Percentiles rank a stretch among this genome's conserved stretches.
Evolutionary conservation across 192 early-diverging fungal genomes (phyloP).

Genomic region (Coemansia sp.): DNA sequence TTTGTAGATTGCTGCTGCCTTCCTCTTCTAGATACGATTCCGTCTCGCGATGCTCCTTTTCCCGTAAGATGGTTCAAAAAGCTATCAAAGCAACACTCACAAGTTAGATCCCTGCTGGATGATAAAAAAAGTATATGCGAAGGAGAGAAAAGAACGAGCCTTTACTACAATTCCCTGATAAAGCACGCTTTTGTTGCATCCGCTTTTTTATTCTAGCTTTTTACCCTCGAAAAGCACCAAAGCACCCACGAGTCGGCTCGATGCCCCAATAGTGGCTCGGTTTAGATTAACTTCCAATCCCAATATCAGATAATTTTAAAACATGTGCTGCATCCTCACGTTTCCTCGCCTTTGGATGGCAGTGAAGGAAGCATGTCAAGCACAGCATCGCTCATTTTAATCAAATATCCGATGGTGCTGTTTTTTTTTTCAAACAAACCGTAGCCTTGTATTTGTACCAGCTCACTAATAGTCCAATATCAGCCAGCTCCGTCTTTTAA

Average conservation of each 20-base stretch:
- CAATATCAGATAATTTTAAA: background rate
- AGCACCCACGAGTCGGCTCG: background rate
- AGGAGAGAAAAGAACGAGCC: constrained; percentile 14
- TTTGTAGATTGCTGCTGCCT: background rate
- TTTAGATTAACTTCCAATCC: background rate
- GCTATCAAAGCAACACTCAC: constrained; percentile 14
- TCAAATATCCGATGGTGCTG: background rate
- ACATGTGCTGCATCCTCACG: no score
- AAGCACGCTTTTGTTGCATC: background rate
- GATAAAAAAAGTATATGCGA: constrained; percentile 14
- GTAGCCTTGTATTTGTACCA: constrained; percentile 5
- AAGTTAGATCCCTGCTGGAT: constrained; percentile 15
- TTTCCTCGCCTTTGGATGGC: background rate
- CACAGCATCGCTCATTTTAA: background rate
- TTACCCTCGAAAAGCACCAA: background rate
- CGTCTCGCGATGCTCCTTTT: no score
- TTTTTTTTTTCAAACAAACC: background rate
- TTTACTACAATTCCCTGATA: background rate
- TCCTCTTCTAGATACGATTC: background rate
- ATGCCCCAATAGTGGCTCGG: background rate
- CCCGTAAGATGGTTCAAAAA: background rate
- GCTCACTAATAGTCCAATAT: background rate
- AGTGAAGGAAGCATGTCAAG: constrained; percentile 1
- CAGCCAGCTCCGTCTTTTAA: background rate
- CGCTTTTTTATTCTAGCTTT: background rate